A percentile compares a stretch with the other conserved stretches of the same genome.
Evolutionary conservation across 306 rosid species (phyloP).

Genomic region (Lathyrus sativus): DNA sequence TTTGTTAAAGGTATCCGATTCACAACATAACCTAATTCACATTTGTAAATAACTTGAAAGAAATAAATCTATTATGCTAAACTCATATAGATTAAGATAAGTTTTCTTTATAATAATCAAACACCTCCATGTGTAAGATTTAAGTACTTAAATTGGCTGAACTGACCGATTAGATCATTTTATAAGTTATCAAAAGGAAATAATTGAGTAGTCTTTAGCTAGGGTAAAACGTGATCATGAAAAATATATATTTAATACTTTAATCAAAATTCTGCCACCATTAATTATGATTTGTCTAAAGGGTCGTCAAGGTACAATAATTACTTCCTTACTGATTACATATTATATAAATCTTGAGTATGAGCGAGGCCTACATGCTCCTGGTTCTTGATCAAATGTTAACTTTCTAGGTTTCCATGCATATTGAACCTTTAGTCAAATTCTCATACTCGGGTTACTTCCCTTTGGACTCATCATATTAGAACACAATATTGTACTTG

Average conservation of each 20-base stretch:
- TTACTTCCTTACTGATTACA: conserved; percentile 2
- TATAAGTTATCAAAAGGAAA: conserved; percentile 14
- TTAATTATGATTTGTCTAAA: conserved; percentile 6
- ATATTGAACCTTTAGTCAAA: neutral
- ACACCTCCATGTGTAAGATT: conserved; percentile 3
- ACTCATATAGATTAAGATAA: neutral
- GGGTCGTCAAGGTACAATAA: neutral
- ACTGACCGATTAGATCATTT: neutral
- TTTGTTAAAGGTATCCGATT: too few relatives aligned
- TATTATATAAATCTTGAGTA: neutral
- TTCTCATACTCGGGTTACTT: neutral
- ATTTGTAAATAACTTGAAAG: conserved; percentile 16
- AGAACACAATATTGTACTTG: neutral
- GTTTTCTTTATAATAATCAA: neutral
- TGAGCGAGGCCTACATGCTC: neutral
- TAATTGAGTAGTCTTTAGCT: conserved; percentile 5
- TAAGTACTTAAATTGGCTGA: conserved; percentile 16
- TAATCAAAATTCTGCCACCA: conserved; percentile 15
- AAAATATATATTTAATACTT: conserved; percentile 2
- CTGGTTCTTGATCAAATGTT: conserved; percentile 8
- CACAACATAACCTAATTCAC: neutral
- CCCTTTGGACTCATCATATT: neutral
- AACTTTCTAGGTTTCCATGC: conserved; percentile 12
- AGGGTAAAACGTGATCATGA: conserved; percentile 14
- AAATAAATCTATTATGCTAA: conserved; percentile 24